phyloP scores from a whole-genome alignment of 345 rosid genomes.

The Acer negundo region DNA sequence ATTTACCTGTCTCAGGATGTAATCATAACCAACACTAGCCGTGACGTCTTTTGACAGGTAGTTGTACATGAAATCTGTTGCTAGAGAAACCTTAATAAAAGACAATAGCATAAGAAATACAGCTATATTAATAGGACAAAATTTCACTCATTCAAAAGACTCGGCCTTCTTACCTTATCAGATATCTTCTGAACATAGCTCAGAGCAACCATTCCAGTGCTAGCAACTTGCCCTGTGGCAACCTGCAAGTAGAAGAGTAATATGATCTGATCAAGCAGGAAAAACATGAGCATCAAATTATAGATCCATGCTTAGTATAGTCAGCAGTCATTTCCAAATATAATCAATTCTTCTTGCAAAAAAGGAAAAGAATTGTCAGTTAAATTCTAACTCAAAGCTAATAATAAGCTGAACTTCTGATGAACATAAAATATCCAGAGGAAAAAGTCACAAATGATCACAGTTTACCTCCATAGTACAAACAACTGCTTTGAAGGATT shows the following conservation, averaged over 20 bases:
- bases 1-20: constrained; percentile 91
- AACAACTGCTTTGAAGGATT: background rate
- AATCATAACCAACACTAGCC: constrained; percentile 93
- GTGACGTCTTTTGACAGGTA: constrained; percentile 84
- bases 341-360: background rate
- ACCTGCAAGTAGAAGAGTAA: constrained; percentile 48
- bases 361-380: background rate
- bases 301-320: background rate
- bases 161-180: constrained; percentile 66
- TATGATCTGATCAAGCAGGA: constrained; percentile 2
- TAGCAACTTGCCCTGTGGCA: constrained; percentile 92
- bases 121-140: background rate
- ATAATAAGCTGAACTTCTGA: constrained; percentile 1
- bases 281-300: constrained; percentile 2
- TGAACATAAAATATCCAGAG: background rate
- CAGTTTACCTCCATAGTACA: background rate
- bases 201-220: constrained; percentile 82
- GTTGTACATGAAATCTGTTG: constrained; percentile 88
- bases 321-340: background rate
- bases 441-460: background rate
- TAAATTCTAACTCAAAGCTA: background rate
- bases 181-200: constrained; percentile 98
- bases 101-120: constrained; percentile 11
- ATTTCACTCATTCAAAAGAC: background rate
- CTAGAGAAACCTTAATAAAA: constrained; percentile 75